These are phyloP conservation scores for Cladophialophora carrionii DNA, from an alignment of 2,329 filamentous ascomycete genomes.

Conservation along the genomic window DNA sequence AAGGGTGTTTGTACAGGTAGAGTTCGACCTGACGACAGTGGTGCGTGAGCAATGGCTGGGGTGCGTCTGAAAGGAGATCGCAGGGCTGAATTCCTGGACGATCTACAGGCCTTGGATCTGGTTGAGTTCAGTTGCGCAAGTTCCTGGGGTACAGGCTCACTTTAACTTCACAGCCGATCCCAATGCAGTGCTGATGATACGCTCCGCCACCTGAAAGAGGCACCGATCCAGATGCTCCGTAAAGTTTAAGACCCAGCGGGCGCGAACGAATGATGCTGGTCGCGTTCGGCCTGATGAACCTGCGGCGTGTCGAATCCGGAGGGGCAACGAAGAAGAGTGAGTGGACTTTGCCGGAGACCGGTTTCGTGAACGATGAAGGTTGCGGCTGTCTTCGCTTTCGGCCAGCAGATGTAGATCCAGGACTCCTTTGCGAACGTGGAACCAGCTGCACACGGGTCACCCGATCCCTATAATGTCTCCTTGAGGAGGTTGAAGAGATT, in stretches of 20 bases:
- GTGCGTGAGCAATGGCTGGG: neutral
- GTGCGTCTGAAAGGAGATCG: slow-evolving; percentile 3
- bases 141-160: slow-evolving; percentile 1
- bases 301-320: neutral
- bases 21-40: neutral
- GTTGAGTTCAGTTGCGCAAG: slow-evolving; percentile 4
- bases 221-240: slow-evolving; percentile 15
- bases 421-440: neutral
- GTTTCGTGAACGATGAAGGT: neutral
- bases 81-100: neutral
- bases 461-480: neutral
- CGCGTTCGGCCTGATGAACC: neutral
- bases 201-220: slow-evolving; percentile 18
- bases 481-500: neutral
- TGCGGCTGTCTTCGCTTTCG: neutral
- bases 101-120: neutral
- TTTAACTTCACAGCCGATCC: slow-evolving; percentile 15
- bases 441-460: neutral
- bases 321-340: neutral
- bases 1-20: neutral
- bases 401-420: neutral
- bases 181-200: slow-evolving; percentile 2
- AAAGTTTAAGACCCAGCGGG: slow-evolving; percentile 11
- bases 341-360: neutral
- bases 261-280: neutral